Evolutionary conservation across 768 basidiomycete species (phyloP).

Genomic region (Panellus pusillus): DNA sequence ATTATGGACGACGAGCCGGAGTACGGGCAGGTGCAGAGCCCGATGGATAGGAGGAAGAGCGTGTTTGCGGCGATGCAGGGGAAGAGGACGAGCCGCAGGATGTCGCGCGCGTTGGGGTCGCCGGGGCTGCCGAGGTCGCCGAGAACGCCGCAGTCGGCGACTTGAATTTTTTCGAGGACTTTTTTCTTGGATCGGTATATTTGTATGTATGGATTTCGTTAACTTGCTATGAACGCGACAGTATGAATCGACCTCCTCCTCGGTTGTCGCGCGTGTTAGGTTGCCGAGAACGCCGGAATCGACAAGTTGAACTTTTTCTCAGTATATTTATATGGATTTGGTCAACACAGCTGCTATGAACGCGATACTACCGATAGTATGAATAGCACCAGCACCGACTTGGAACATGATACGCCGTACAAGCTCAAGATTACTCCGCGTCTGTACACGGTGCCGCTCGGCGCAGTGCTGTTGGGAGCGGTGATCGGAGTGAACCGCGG

Average conservation of each 20-base stretch:
- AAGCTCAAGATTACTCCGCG: conserved; percentile 52
- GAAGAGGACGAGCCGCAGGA: conserved; percentile 12
- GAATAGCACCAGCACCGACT: neutral
- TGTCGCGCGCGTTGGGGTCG: conserved; percentile 15
- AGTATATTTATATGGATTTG: neutral
- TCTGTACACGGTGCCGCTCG: conserved; percentile 59
- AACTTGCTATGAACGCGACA: neutral
- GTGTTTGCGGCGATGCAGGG: conserved; percentile 35
- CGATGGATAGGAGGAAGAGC: conserved; percentile 32
- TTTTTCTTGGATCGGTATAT: neutral
- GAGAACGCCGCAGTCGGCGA: conserved; percentile 15
- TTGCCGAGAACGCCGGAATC: too few species aligned
- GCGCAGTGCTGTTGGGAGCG: conserved; percentile 61
- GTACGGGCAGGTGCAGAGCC: conserved; percentile 41
- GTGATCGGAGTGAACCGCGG: conserved; percentile 74
- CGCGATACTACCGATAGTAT: neutral
- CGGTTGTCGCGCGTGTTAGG: too few species aligned
- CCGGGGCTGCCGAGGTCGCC: conserved; percentile 14
- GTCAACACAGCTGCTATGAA: neutral
- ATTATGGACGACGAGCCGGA: conserved; percentile 54
- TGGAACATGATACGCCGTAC: neutral
- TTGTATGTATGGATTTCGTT: neutral
- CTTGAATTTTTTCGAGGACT: neutral
- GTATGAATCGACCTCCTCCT: too few species aligned
- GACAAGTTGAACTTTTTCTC: too few species aligned